A percentile compares a stretch with the other conserved stretches of the same genome.
These are phyloP conservation scores for Oryza nivara DNA, from an alignment of 176 grass and related monocot genomes.

Conservation along the genomic window DNA sequence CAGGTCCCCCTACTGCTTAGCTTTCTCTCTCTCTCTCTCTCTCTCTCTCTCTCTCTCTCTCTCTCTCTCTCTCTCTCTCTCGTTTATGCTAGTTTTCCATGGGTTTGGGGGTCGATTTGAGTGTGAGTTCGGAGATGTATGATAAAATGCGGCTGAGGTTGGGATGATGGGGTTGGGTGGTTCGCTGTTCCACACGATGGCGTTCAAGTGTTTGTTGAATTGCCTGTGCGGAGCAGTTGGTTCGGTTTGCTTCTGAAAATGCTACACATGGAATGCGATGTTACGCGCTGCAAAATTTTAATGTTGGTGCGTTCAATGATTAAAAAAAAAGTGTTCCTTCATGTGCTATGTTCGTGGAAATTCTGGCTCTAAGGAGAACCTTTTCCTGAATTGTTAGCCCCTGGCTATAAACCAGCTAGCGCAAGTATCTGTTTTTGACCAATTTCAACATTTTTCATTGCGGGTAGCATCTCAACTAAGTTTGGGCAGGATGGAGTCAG, in stretches of 20 bases:
- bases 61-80: not conserved
- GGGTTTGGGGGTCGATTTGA: not conserved
- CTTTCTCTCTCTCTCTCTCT: not conserved
- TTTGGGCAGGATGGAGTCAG: not conserved
- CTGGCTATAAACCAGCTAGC: not conserved
- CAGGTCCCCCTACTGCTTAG: slow-evolving; percentile 29
- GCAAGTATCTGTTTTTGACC: not conserved
- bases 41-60: too few relatives aligned
- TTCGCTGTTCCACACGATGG: not conserved
- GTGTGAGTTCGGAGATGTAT: not conserved
- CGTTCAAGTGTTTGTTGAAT: slow-evolving; percentile 19
- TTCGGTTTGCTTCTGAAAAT: not conserved
- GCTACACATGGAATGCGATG: not conserved
- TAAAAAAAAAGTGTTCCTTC: too few relatives aligned
- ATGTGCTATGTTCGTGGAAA: not conserved
- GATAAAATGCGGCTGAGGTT: not conserved
- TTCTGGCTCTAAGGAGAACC: not conserved
- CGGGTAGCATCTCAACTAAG: not conserved
- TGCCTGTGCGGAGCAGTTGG: not conserved
- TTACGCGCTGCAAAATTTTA: not conserved
- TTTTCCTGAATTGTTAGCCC: not conserved
- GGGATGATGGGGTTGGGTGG: not conserved
- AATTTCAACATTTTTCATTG: not conserved
- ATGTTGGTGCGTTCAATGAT: too few relatives aligned
- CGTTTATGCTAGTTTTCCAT: not conserved